Base-by-base conservation (phyloP, 2,329 filamentous ascomycete species). In the Escovopsis weberi region DNA sequence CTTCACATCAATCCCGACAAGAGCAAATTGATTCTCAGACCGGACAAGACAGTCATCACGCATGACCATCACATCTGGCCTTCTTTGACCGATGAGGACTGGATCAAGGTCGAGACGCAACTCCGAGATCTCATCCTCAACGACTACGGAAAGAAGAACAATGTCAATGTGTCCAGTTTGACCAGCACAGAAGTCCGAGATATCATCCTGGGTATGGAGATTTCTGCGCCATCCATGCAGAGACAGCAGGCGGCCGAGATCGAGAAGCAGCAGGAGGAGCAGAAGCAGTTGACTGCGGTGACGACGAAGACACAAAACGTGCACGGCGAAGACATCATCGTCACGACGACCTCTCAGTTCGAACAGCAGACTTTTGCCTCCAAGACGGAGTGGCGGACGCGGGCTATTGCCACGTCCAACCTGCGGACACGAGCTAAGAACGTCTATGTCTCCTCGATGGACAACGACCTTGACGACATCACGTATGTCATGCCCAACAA, bases 401-500 rank as follows among this genome's bases (percentile, higher is more conserved):
- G 93, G 51, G 91, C 91, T 30, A 95, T 98, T 57, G 93, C 91
- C 8, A 94, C 91, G 2, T 93, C 88, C 23, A 98, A 98, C 61
- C 68, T 98, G 49, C 82, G 89, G 38, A 95, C 88, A 39, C 75
- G 91, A 50, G 78, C 91, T 40, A 98, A 96, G 73, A 95, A 98
- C 64, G 94, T 98, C 56, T 98, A 96, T 62, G 93, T 98, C 53
- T 94, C 91, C 7, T 91, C 88, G 0, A 87, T 95, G 42, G 91
- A 96, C 58, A 84, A 89, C 50, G 84, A 87, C 42, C 77, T 91
- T 49, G 87, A 94, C 46, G 85, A 88, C 55, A 82, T 85, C 57
- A 98, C 89, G 1, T 98, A 96, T 56, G 85, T 98, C 55, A 95
- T 98, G 85, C 91, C 91, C 1, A 98, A 96, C 75, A 98, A 98